A percentile compares a stretch with the other conserved stretches of the same genome.
Evolutionary conservation across 345 rosid genomes (phyloP).

Genomic region (Hibiscus tridactylites): DNA sequence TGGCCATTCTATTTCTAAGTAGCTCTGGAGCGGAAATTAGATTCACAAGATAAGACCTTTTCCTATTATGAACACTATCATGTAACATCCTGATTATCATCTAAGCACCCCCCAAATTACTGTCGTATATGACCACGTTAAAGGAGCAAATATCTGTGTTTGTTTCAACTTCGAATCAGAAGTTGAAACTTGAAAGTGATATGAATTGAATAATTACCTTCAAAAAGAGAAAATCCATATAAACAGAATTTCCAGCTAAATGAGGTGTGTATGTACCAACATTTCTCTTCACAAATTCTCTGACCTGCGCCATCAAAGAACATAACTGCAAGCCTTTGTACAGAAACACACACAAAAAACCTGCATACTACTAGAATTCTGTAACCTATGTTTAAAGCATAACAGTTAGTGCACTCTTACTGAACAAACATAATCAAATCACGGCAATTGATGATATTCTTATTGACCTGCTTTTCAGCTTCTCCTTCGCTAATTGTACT

Average conservation of each 20-base stretch:
- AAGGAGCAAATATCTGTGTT: background rate
- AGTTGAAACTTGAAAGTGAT: background rate
- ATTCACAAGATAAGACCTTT: background rate
- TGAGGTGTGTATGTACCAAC: slow-evolving; percentile 54
- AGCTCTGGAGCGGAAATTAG: background rate
- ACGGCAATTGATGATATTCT: background rate
- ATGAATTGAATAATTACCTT: slow-evolving; percentile 40
- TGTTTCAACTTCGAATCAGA: background rate
- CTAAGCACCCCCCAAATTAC: background rate
- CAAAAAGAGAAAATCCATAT: slow-evolving; percentile 64
- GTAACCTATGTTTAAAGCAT: background rate
- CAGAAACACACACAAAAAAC: background rate
- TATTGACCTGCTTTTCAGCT: slow-evolving; percentile 79
- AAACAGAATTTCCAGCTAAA: slow-evolving; percentile 89
- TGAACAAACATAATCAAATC: slow-evolving; percentile 31
- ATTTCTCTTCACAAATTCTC: slow-evolving; percentile 59
- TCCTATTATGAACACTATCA: background rate
- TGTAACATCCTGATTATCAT: background rate
- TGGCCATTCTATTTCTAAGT: background rate
- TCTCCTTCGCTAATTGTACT: slow-evolving; percentile 64
- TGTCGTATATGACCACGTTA: background rate
- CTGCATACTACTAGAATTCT: slow-evolving; percentile 6
- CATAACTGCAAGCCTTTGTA: background rate
- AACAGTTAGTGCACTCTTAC: background rate
- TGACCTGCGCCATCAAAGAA: slow-evolving; percentile 49